Conservation (phyloP, 108 stramenopile species). For the Cyclotella sp. region DNA sequence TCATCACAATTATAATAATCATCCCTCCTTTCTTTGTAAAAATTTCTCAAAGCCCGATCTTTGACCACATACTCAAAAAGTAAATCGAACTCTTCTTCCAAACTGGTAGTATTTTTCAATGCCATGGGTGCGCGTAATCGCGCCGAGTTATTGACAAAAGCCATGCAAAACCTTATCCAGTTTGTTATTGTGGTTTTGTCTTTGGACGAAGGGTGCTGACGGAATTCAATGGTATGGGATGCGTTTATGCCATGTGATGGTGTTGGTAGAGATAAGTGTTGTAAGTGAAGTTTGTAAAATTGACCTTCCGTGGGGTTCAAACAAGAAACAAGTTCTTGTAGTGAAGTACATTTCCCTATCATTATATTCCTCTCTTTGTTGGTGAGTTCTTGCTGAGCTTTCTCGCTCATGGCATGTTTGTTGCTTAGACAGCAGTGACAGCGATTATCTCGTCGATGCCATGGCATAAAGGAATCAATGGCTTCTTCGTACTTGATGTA, state of each 20-base stretch:
- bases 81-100: constrained; percentile 58
- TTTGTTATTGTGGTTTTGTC: constrained; percentile 53
- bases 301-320: constrained; percentile 53
- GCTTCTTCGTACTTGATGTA: constrained; percentile 73
- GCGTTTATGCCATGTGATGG: constrained; percentile 3
- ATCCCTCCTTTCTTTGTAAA: constrained; percentile 41
- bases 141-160: constrained; percentile 51
- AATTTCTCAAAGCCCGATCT: constrained; percentile 57
- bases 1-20: constrained; percentile 30
- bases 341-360: constrained; percentile 40
- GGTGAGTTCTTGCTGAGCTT: constrained; percentile 12
- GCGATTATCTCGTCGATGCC: constrained; percentile 31
- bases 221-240: constrained; percentile 66
- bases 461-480: constrained; percentile 67
- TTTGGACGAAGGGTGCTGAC: constrained; percentile 66
- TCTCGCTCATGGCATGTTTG: constrained; percentile 29
- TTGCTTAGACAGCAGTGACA: constrained; percentile 57
- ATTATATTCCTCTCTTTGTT: constrained; percentile 43
- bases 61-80: constrained; percentile 67
- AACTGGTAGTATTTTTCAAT: constrained; percentile 30
- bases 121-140: constrained; percentile 33
- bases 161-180: constrained; percentile 64
- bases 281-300: constrained; percentile 69
- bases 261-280: constrained; percentile 28
- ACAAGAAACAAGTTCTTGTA: constrained; percentile 31